These are phyloP conservation scores for Metschnikowia sp. DNA, from an alignment of 805 yeast species.

Conservation along the genomic window DNA sequence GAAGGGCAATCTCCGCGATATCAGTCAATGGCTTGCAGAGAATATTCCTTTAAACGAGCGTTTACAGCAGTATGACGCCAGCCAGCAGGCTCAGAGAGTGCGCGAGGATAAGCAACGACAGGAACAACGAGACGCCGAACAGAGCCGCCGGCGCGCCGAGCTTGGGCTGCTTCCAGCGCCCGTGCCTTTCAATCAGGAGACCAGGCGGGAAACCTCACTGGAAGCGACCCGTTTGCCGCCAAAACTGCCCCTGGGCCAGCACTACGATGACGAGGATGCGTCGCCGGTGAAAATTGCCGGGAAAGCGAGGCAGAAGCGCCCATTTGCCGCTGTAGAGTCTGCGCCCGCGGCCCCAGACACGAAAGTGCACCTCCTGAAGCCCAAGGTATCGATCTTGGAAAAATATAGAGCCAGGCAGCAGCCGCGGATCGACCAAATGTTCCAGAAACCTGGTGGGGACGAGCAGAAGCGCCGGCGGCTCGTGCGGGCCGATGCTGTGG, in stretches of 20 bases:
- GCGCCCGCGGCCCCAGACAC: slow-evolving; percentile 22
- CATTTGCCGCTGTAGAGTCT: slow-evolving; percentile 7
- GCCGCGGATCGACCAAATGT: slow-evolving; percentile 28
- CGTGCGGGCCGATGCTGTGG: slow-evolving; percentile 27
- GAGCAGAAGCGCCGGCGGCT: slow-evolving; percentile 31
- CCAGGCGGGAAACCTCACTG: too few relatives aligned
- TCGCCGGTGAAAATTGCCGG: slow-evolving; percentile 36
- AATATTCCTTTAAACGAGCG: slow-evolving; percentile 19
- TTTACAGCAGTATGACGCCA: slow-evolving; percentile 12
- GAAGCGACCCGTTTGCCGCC: background rate
- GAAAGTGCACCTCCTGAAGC: slow-evolving; percentile 38
- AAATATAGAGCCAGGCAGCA: slow-evolving; percentile 37
- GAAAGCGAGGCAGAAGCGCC: slow-evolving; percentile 26
- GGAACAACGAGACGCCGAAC: background rate
- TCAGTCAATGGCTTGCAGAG: slow-evolving; percentile 37
- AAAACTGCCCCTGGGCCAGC: background rate
- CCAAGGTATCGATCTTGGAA: slow-evolving; percentile 42
- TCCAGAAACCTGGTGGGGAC: slow-evolving; percentile 22
- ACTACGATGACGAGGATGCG: slow-evolving; percentile 32
- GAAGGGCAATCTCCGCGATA: slow-evolving; percentile 39
- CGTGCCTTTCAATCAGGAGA: too few relatives aligned
- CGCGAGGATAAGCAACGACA: background rate
- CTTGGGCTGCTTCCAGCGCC: background rate
- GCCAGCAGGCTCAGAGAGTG: slow-evolving; percentile 8
- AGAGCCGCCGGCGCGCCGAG: background rate